Evolutionary conservation across 2,329 filamentous ascomycete genomes (phyloP).

Genomic region (Penicillium concentricum): DNA sequence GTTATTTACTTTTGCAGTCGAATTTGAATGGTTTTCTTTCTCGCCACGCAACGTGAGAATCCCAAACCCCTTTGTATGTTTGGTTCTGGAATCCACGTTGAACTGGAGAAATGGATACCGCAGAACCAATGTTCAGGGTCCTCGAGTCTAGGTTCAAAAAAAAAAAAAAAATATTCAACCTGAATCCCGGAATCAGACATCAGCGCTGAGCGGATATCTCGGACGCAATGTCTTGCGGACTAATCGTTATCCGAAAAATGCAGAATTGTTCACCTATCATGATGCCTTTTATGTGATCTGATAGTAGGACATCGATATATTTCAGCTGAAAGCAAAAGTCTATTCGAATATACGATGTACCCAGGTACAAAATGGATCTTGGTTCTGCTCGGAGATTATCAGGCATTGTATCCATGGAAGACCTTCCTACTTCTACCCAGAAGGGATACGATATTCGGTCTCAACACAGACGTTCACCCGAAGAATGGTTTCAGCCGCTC

Average conservation of each 20-base stretch:
- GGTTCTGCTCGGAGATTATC: not conserved
- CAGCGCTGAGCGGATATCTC: not conserved
- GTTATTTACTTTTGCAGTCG: not conserved
- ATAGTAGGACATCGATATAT: not conserved
- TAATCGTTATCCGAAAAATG: not conserved
- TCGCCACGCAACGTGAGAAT: not conserved
- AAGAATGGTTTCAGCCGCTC: not conserved
- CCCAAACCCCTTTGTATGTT: not conserved
- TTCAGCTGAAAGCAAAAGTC: not conserved
- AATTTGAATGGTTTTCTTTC: not conserved
- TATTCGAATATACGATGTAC: not conserved
- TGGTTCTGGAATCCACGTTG: not conserved
- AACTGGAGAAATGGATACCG: not conserved
- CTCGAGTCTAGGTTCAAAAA: not conserved
- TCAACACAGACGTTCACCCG: not conserved
- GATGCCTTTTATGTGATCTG: not conserved
- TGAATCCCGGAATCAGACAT: not conserved
- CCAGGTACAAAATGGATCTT: not conserved
- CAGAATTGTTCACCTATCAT: not conserved
- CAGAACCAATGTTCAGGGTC: not conserved
- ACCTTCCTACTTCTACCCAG: slow-evolving; percentile 8
- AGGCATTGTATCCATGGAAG: slow-evolving; percentile 13
- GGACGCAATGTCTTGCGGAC: not conserved
- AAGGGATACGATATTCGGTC: not conserved
- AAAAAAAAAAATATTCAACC: not conserved